phyloP scores from a whole-genome alignment of 208 protist species.

The Acanthamoeba rhysodes region DNA sequence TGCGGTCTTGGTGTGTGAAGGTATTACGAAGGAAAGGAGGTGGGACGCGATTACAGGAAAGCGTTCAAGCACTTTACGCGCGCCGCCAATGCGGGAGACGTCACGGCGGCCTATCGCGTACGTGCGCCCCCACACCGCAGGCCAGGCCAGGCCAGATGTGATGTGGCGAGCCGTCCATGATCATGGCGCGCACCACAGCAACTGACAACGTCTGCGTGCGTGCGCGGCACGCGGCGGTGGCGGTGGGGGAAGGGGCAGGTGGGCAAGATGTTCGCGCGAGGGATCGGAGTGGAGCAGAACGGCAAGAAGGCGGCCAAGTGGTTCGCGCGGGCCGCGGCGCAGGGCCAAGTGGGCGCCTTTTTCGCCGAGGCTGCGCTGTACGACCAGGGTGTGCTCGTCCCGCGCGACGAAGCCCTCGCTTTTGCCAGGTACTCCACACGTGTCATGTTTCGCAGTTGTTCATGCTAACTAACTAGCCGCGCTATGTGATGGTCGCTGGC shows the following conservation, averaged over 20 bases:
- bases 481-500: no score
- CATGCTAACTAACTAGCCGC: no score
- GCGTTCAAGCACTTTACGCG: neutral
- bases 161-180: no score
- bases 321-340: neutral
- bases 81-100: neutral
- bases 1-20: no score
- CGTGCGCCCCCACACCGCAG: neutral
- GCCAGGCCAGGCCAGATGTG: no score
- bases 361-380: neutral
- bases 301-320: neutral
- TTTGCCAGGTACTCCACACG: neutral
- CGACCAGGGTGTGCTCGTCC: neutral
- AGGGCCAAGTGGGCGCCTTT: neutral
- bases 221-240: no score
- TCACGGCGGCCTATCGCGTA: neutral
- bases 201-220: neutral
- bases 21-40: neutral
- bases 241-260: no score
- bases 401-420: neutral
- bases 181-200: no score
- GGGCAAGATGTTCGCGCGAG: constrained; percentile 25
- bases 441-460: no score
- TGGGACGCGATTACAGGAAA: constrained; percentile 18
- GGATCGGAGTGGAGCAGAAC: constrained; percentile 22